Conservation (phyloP, 441 rosid species). For the Euphorbia schlechtendalii region DNA sequence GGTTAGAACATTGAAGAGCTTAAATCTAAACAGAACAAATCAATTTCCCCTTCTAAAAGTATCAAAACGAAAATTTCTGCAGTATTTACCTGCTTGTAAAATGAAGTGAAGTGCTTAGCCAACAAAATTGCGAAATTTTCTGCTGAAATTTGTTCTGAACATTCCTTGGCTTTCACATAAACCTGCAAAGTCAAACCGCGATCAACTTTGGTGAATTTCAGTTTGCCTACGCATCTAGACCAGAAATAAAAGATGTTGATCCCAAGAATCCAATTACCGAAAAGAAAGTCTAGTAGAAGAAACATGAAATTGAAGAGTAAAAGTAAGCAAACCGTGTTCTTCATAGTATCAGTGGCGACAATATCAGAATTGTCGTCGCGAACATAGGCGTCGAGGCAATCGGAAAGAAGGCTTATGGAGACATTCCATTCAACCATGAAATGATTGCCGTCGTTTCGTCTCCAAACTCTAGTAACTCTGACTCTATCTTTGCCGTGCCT, state of each 20-base stretch:
- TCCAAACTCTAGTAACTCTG: conserved; percentile 81
- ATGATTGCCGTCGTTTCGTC: conserved; percentile 39
- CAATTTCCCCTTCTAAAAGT: too few relatives aligned
- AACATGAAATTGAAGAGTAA: not conserved
- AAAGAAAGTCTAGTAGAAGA: not conserved
- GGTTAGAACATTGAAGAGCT: too few relatives aligned
- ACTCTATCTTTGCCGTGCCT: conserved; percentile 77
- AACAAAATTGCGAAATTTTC: conserved; percentile 76
- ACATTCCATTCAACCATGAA: conserved; percentile 79
- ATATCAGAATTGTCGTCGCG: conserved; percentile 68
- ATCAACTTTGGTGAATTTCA: not conserved
- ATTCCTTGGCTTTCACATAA: conserved; percentile 81
- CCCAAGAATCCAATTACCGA: not conserved
- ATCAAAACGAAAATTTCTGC: not conserved
- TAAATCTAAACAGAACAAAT: too few relatives aligned
- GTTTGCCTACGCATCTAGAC: not conserved
- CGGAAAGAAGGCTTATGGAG: conserved; percentile 59
- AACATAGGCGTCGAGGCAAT: conserved; percentile 57
- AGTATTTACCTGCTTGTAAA: conserved; percentile 55
- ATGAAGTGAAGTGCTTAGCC: conserved; percentile 68
- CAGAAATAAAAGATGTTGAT: not conserved
- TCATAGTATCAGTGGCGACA: conserved; percentile 94
- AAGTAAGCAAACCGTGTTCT: conserved; percentile 49
- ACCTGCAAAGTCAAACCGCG: conserved; percentile 37
- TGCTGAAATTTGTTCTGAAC: conserved; percentile 53